Evolutionary conservation across 192 early-diverging fungal genomes (phyloP).

Genomic region (Phycomyces nitens): DNA sequence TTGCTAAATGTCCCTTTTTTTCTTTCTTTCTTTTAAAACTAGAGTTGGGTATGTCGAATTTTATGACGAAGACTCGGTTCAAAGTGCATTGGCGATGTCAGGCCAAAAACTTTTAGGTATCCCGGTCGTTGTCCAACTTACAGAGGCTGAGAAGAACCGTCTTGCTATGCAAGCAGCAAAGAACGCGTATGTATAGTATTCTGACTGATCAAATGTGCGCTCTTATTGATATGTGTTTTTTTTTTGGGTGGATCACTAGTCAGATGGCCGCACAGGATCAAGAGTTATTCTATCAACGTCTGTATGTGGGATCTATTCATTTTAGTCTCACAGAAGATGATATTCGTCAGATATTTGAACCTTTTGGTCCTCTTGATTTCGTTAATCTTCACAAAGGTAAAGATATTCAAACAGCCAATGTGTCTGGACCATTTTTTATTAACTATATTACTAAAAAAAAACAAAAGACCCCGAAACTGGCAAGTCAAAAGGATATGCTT

Average conservation of each 20-base stretch:
- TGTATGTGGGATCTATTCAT: conserved; percentile 62
- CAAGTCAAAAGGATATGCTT: conserved; percentile 71
- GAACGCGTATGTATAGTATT: conserved; percentile 43
- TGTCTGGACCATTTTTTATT: neutral
- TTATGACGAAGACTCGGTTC: conserved; percentile 80
- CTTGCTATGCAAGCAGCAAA: conserved; percentile 56
- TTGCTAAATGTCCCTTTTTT: neutral
- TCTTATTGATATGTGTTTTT: neutral
- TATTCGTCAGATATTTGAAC: conserved; percentile 74
- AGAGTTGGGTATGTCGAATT: conserved; percentile 98
- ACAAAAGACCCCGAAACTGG: conserved; percentile 57
- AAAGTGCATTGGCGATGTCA: conserved; percentile 77
- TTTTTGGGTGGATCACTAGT: conserved; percentile 9
- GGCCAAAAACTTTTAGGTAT: conserved; percentile 87
- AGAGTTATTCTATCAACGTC: conserved; percentile 52
- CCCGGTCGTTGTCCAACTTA: conserved; percentile 89
- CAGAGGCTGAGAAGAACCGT: conserved; percentile 93
- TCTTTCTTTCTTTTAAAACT: conserved; percentile 1
- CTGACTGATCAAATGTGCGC: neutral
- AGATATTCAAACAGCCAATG: neutral
- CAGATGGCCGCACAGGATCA: conserved; percentile 23
- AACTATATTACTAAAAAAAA: neutral
- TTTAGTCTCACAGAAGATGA: conserved; percentile 70
- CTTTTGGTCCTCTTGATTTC: conserved; percentile 81
- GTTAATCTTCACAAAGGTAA: conserved; percentile 71